Base-by-base conservation (phyloP, 2,329 filamentous ascomycete species). In the Penicillium rolfsii region DNA sequence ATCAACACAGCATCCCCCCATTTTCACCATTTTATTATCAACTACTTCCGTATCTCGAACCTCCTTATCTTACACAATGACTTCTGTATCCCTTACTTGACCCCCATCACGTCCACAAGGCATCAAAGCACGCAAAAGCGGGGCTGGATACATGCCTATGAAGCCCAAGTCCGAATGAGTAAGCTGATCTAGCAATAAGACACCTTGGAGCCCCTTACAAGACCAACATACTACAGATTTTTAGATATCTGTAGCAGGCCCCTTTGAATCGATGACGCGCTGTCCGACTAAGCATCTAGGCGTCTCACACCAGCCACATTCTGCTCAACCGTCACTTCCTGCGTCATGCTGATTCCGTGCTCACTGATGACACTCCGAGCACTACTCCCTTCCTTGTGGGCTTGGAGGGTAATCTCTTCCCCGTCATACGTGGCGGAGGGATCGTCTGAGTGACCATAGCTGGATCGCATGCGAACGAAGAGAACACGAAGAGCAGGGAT, bases 401-500 rank as follows among this genome's bases (percentile, higher is more conserved):
- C 49, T 52, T 52, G 30, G 2, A 52, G 19, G n/a, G 19, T 52
- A n/a, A 52, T 52, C 9, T 35, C 49, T 22, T 35, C 49, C 11
- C 49, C 49, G 5, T 52, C n/a, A 35, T 52, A 35, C 22, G 3
- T 36, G 33, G 30, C 16, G 19, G 49, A 52, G n/a, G 55, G 52
- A 8, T 52, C 43, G 16, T 56, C 50, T 16, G 19, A 43, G 5
- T 14, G 33, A 4, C 48, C 33, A 4, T 38, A 54, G 52, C 24
- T 57, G 8, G 60, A 64, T 19, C 57, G 58, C 9, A 65, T 59
- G 38, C 65, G 61, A 12, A 67, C 48, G 38, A 73, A 53, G 19
- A 74, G 64, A 8, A 69, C 63, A 6, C 72, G 69, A 5, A 71
- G 64, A 41, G 66, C 67, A 6, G 72, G 71, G 5, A 73, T 68